Conservation (phyloP, 225 moss, liverwort and hornwort genomes). For the Polytrichum formosum region DNA sequence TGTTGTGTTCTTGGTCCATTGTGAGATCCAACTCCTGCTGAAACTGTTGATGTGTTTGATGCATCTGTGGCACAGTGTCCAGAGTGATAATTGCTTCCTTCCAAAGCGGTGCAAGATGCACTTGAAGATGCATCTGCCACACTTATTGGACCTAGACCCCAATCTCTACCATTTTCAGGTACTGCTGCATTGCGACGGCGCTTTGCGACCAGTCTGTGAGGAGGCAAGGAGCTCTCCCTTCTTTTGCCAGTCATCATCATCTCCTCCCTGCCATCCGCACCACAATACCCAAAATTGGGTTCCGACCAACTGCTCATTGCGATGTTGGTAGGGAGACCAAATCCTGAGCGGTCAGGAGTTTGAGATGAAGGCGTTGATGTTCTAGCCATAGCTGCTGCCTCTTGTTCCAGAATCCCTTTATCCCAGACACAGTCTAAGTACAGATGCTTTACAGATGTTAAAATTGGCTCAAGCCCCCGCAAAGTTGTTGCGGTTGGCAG, state of each 20-base stretch:
- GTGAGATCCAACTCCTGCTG: constrained; percentile 2
- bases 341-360: constrained; percentile 8
- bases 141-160: neutral
- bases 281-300: constrained; percentile 21
- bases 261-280: constrained; percentile 24
- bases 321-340: constrained; percentile 41
- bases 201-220: constrained; percentile 40
- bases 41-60: neutral
- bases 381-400: constrained; percentile 19
- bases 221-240: constrained; percentile 32
- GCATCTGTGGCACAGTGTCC: constrained; percentile 4
- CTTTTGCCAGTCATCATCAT: constrained; percentile 28
- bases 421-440: constrained; percentile 81
- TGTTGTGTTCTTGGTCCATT: constrained; percentile 8
- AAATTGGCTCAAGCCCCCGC: constrained; percentile 79
- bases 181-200: constrained; percentile 25
- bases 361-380: constrained; percentile 1
- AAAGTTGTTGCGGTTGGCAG: constrained; percentile 59
- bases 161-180: constrained; percentile 11
- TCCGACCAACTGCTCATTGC: constrained; percentile 19
- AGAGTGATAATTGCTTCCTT: neutral
- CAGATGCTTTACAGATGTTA: constrained; percentile 48
- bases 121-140: neutral
- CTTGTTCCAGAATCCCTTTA: constrained; percentile 30
- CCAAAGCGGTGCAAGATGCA: constrained; percentile 1